A percentile compares a stretch with the other conserved stretches of the same genome.
Conservation (phyloP, 1,284 basidiomycete species). For the Cystodermella granulosa region DNA sequence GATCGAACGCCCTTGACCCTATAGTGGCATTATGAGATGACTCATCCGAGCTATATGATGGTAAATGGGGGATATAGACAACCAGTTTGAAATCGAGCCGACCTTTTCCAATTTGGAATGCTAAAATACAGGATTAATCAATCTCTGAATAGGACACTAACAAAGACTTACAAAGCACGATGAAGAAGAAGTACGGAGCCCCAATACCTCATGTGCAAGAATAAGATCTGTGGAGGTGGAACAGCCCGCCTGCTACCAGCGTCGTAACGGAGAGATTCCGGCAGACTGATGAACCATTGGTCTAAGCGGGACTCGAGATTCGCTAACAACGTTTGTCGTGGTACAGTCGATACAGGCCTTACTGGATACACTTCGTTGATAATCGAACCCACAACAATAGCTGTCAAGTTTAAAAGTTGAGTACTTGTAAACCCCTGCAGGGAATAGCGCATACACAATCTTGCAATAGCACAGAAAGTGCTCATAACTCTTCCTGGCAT, state of each 20-base stretch:
- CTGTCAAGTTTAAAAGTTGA: constrained; percentile 31
- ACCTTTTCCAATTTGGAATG: constrained; percentile 67
- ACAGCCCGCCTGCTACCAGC: constrained; percentile 46
- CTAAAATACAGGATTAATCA: constrained; percentile 30
- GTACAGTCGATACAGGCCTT: constrained; percentile 43
- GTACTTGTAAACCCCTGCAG: constrained; percentile 5
- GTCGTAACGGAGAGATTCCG: constrained; percentile 61
- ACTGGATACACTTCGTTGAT: constrained; percentile 74
- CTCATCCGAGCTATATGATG: constrained; percentile 38
- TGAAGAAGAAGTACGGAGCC: constrained; percentile 71
- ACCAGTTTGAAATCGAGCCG: constrained; percentile 8
- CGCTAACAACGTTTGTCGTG: constrained; percentile 47
- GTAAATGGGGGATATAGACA: constrained; percentile 9
- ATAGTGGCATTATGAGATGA: constrained; percentile 41
- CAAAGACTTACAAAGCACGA: constrained; percentile 67
- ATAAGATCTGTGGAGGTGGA: constrained; percentile 63
- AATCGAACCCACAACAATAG: constrained; percentile 60
- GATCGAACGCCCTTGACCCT: constrained; percentile 64
- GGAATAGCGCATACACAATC: constrained; percentile 47
- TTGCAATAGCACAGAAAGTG: constrained; percentile 57
- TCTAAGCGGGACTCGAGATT: constrained; percentile 66
- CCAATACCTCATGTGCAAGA: constrained; percentile 77
- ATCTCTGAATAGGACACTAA: constrained; percentile 6
- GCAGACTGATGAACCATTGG: constrained; percentile 71
- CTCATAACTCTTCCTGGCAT: constrained; percentile 49